Evolutionary conservation across 83 land plant species (phyloP).

Genomic region (Larix sibirica): DNA sequence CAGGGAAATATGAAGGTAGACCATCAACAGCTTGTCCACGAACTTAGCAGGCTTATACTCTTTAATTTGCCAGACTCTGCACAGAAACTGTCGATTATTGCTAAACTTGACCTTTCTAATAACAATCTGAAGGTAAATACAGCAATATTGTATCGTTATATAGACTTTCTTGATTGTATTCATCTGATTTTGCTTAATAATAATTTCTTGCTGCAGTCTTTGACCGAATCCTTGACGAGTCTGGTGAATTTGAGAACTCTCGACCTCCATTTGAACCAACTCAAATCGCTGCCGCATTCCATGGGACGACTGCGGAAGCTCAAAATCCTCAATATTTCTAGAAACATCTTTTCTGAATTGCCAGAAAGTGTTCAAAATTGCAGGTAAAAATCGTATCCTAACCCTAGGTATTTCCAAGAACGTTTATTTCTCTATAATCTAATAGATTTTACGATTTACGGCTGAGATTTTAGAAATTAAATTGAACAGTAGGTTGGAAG

Average conservation of each 20-base stretch:
- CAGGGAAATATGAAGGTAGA: background rate
- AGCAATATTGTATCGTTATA: no score
- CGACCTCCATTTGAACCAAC: conserved; percentile 19
- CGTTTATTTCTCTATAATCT: background rate
- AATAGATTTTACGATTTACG: no score
- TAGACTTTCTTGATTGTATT: background rate
- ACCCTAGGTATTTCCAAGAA: background rate
- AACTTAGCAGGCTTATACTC: background rate
- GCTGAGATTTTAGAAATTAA: no score
- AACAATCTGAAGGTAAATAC: background rate
- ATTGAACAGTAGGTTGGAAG: background rate
- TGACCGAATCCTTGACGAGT: conserved; percentile 52
- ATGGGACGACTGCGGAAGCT: conserved; percentile 15
- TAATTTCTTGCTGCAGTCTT: conserved; percentile 25
- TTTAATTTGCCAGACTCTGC: background rate
- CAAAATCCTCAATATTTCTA: conserved; percentile 4
- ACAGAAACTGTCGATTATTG: background rate
- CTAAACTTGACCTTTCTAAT: conserved; percentile 6
- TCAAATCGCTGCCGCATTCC: background rate
- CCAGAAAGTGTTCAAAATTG: conserved; percentile 22
- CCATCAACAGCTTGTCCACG: background rate
- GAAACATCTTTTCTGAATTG: conserved; percentile 1
- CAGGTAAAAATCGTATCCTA: background rate
- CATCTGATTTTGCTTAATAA: background rate
- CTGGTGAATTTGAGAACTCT: conserved; percentile 3